phyloP scores from a whole-genome alignment of 768 basidiomycete species.

The Leucocoprinus sp. region DNA sequence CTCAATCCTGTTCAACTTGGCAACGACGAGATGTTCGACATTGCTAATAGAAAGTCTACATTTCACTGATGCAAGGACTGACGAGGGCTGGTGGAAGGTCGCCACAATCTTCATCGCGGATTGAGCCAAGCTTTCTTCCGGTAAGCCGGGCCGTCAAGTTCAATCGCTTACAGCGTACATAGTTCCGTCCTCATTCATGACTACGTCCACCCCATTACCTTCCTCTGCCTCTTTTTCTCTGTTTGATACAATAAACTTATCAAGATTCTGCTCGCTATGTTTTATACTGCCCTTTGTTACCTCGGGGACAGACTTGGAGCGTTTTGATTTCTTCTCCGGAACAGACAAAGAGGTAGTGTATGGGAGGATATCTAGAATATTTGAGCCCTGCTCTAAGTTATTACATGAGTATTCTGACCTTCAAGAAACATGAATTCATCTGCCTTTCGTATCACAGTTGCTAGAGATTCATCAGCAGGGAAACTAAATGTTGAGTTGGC shows the following conservation, averaged over 20 bases:
- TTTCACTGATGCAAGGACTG: slow-evolving; percentile 62
- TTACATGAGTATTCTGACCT: slow-evolving; percentile 31
- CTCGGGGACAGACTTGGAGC: background rate
- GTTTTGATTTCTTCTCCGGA: slow-evolving; percentile 24
- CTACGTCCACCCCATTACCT: slow-evolving; percentile 24
- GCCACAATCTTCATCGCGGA: slow-evolving; percentile 49
- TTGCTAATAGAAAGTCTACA: slow-evolving; percentile 48
- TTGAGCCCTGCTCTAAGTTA: background rate
- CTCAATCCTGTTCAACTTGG: slow-evolving; percentile 58
- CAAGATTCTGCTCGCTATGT: slow-evolving; percentile 32
- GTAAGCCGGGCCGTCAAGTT: slow-evolving; percentile 10
- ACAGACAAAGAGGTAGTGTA: slow-evolving; percentile 40
- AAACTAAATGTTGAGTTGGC: background rate
- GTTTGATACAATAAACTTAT: slow-evolving; percentile 36
- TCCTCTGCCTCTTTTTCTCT: slow-evolving; percentile 14
- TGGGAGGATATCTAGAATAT: slow-evolving; percentile 46
- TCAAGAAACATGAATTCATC: slow-evolving; percentile 78
- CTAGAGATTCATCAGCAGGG: slow-evolving; percentile 25
- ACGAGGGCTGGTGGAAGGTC: slow-evolving; percentile 72
- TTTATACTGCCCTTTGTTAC: slow-evolving; percentile 18
- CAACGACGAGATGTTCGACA: slow-evolving; percentile 59
- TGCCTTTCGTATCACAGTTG: slow-evolving; percentile 50
- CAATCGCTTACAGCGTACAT: slow-evolving; percentile 35
- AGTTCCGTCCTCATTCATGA: slow-evolving; percentile 54
- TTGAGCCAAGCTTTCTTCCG: slow-evolving; percentile 4